phyloP scores from a whole-genome alignment of 78 protist genomes.

The Chrysochromulina parva region DNA sequence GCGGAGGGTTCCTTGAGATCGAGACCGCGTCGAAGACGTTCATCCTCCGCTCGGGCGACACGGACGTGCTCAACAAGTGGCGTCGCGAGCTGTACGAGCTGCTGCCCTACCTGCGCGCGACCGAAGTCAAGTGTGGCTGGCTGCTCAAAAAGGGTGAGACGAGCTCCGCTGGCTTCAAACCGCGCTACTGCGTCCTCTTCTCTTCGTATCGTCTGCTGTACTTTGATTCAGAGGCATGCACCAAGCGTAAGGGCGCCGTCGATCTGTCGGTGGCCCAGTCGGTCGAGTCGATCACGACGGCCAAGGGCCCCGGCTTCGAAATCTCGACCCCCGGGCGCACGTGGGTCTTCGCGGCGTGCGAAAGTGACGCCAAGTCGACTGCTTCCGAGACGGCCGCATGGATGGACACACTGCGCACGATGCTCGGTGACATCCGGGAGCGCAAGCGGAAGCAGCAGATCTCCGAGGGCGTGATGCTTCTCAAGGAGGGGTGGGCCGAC shows the following conservation, averaged over 20 bases:
- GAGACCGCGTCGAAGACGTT: background rate
- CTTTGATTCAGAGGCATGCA: background rate
- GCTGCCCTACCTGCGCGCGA: background rate
- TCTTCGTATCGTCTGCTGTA: background rate
- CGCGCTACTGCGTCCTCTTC: background rate
- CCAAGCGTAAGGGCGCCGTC: background rate
- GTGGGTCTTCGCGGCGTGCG: background rate
- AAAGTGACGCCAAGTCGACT: background rate
- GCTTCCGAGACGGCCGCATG: background rate
- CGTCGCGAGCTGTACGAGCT: conserved; percentile 10
- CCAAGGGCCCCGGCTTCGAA: conserved; percentile 1
- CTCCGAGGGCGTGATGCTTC: background rate
- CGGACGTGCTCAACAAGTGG: background rate
- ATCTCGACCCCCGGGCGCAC: background rate
- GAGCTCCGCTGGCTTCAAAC: background rate
- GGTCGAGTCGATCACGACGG: background rate
- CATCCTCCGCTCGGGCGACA: background rate
- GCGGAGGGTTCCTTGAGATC: background rate
- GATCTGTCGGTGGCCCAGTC: background rate
- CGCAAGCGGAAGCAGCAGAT: background rate
- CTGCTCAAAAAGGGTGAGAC: background rate
- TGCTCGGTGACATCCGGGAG: background rate
- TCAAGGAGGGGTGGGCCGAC: conserved; percentile 6
- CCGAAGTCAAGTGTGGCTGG: background rate
- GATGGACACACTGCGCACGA: background rate